Evolutionary conservation across 1,284 basidiomycete genomes (phyloP), one percentile per base, ranked within the genome.

Genomic region (Ustilago esculenta): DNA sequence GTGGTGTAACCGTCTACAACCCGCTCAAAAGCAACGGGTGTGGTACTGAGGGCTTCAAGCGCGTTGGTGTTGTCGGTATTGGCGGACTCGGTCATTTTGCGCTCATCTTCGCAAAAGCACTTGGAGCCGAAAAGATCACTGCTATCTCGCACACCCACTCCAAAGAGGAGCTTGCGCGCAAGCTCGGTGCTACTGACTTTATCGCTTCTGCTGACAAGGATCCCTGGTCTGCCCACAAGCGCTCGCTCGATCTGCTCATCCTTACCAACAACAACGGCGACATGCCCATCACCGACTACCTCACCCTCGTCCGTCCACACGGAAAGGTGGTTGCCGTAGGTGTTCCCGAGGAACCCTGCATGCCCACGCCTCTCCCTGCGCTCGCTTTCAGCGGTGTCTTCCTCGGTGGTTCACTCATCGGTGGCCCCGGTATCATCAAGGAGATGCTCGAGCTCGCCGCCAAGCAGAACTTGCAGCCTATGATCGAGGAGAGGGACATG

Each of bases 161-260:
- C 20, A 77, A 77, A 34, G 64, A 76, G 36, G 60, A 72, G 11
- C 49, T 74, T 7, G 71, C 75, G 3, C 61, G 63, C 49, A 55
- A 76, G 34, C 64, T 77, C 4, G 73, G 75, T 11, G 75, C 75
- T 0, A 75, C 73, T 46, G 67, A 77, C 55, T 75, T 72, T 25
- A 57, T 77, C 46, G 60, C 69, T 27, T 66, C 59, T 7, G 68
- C 36, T 24, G 66, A 71, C 48, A 48, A 72, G 21, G 53, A 74
- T 42, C 52, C 52, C 24, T 71, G 30, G 29, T 57, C 60, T 35
- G 53, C 72, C 10, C 77, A 84, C 76, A 55, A 55, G 43, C 72
- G 82, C 25, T 73, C 81, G 21, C 76, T 85, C 35, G 84, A 85
- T 72, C 64, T 85, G 24, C 83, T 85, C 73, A 73, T 85, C 58